phyloP scores from a whole-genome alignment of 208 protist species.

The Acanthamoeba culbertsoni region DNA sequence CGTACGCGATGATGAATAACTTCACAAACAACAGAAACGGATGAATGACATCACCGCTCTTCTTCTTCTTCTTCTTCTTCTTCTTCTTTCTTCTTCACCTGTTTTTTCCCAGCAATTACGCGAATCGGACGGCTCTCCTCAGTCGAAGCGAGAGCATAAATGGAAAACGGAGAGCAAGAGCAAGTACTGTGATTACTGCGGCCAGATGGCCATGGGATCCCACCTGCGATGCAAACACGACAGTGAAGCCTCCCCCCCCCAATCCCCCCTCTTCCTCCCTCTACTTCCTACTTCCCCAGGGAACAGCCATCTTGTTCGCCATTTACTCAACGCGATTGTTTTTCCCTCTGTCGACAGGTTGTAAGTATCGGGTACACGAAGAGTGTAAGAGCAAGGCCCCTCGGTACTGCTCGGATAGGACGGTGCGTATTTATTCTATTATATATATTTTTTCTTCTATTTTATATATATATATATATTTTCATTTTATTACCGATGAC shows the following conservation, averaged over 20 bases:
- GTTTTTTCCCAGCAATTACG: neutral
- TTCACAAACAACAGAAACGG: neutral
- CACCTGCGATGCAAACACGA: conserved; percentile 26
- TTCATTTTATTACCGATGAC: neutral
- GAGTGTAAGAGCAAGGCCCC: conserved; percentile 22
- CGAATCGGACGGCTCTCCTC: neutral
- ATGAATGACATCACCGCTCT: neutral
- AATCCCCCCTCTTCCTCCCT: neutral
- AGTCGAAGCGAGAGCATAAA: neutral
- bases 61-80: too few species aligned
- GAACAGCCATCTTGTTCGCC: too few species aligned
- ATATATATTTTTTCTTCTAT: neutral
- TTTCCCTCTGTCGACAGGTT: neutral
- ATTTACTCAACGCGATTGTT: neutral
- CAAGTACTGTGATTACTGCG: conserved; percentile 33
- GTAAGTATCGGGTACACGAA: conserved; percentile 42
- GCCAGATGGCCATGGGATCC: conserved; percentile 44
- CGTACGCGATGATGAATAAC: too few species aligned
- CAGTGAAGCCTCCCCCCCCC: neutral
- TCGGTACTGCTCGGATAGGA: neutral
- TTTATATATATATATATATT: neutral
- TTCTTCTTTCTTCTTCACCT: neutral
- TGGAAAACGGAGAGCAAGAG: conserved; percentile 40
- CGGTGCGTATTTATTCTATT: neutral
- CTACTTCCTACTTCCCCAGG: neutral